These are phyloP conservation scores for Quercus glauca DNA, from an alignment of 306 rosid species.

Conservation along the genomic window DNA sequence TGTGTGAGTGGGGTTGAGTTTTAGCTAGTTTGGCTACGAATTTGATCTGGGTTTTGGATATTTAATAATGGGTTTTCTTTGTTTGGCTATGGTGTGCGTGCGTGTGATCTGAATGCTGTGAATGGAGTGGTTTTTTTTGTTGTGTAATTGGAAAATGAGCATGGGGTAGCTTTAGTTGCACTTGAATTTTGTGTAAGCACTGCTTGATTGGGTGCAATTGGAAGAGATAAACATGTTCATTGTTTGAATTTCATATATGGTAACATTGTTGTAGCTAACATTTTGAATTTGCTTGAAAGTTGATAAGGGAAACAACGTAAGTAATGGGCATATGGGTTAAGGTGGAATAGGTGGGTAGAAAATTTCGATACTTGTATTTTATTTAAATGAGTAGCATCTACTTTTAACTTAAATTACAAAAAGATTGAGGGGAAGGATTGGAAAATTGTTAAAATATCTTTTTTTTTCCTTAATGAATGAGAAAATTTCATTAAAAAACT, in stretches of 20 bases:
- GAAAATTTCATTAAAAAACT: no score
- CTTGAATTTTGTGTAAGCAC: neutral
- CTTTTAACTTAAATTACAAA: neutral
- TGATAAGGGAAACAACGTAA: neutral
- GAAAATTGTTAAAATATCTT: neutral
- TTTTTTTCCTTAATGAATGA: no score
- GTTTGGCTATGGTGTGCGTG: neutral
- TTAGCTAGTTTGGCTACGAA: neutral
- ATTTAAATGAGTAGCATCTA: neutral
- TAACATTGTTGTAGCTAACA: neutral
- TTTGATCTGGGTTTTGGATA: neutral
- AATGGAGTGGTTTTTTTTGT: neutral
- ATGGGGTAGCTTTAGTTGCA: neutral
- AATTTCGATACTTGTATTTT: neutral
- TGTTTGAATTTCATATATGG: neutral
- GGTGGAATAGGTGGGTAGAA: neutral
- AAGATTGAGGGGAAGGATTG: neutral
- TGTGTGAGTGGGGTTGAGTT: neutral
- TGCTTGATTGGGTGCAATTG: neutral
- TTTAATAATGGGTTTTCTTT: neutral
- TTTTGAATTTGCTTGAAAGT: neutral
- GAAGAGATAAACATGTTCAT: neutral
- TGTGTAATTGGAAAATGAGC: neutral
- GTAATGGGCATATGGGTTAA: neutral
- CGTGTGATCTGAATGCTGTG: neutral